Evolutionary conservation across 805 yeast genomes (phyloP).

Genomic region (Starmerella floris): DNA sequence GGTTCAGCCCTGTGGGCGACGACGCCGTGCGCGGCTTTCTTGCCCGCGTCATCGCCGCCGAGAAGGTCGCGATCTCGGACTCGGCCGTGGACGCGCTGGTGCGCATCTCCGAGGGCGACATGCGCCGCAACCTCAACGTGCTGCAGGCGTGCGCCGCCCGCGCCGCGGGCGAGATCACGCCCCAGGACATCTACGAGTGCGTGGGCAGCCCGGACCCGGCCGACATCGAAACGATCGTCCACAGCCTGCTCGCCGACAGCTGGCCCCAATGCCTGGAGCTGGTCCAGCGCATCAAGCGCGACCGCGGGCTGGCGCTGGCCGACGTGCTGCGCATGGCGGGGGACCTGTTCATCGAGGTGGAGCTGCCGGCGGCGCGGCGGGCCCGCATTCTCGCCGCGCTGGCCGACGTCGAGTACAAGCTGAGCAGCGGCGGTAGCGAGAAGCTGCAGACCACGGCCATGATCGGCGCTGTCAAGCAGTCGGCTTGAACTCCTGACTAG

Average conservation of each 20-base stretch:
- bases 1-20: conserved; percentile 69
- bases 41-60: conserved; percentile 53
- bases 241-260: conserved; percentile 69
- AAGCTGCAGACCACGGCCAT: conserved; percentile 81
- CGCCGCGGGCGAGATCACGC: conserved; percentile 43
- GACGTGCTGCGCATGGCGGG: conserved; percentile 71
- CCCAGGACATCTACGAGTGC: conserved; percentile 76
- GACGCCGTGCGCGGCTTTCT: conserved; percentile 59
- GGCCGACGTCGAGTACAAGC: conserved; percentile 80
- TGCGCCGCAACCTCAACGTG: conserved; percentile 89
- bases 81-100: conserved; percentile 57
- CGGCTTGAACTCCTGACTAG: too few species aligned
- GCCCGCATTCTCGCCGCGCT: conserved; percentile 54
- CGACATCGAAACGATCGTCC: conserved; percentile 63
- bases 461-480: conserved; percentile 51
- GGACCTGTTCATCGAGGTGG: conserved; percentile 53
- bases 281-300: conserved; percentile 47
- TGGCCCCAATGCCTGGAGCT: conserved; percentile 70
- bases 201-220: conserved; percentile 91
- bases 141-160: conserved; percentile 89
- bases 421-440: conserved; percentile 85
- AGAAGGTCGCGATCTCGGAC: conserved; percentile 42
- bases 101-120: conserved; percentile 76
- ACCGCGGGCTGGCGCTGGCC: conserved; percentile 78
- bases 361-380: conserved; percentile 50